Conservation (phyloP, 106 monocot species). For the Acorus calamus region DNA sequence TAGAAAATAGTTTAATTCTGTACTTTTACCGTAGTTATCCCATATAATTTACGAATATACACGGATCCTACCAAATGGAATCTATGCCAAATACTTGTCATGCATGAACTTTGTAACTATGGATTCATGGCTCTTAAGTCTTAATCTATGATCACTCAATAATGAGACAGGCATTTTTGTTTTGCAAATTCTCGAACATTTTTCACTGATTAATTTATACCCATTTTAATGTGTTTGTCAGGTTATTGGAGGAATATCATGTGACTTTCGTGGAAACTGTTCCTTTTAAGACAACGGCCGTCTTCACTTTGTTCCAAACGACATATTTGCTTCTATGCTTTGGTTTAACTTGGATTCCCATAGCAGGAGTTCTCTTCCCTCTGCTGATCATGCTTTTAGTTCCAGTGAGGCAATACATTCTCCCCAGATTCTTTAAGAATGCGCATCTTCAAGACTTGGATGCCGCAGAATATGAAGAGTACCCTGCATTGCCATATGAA, state of each 20-base stretch:
- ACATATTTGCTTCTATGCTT: constrained; percentile 38
- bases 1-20: too few species aligned
- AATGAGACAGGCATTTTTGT: too few species aligned
- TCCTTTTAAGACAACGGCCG: constrained; percentile 19
- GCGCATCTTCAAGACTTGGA: constrained; percentile 30
- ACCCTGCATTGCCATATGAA: constrained; percentile 8
- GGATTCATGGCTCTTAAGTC: too few species aligned
- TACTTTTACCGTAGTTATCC: too few species aligned
- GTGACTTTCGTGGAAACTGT: constrained; percentile 32
- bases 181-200: too few species aligned
- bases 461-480: constrained; percentile 34
- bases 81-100: too few species aligned
- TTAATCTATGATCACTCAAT: too few species aligned
- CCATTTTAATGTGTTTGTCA: neutral
- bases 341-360: constrained; percentile 32
- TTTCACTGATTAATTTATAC: too few species aligned
- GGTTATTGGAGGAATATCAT: constrained; percentile 25
- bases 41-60: too few species aligned
- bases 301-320: constrained; percentile 31
- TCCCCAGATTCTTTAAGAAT: constrained; percentile 31
- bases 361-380: constrained; percentile 37
- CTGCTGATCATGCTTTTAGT: constrained; percentile 37
- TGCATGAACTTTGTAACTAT: too few species aligned
- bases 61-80: too few species aligned
- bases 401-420: constrained; percentile 26